Evolutionary conservation across 768 basidiomycete species (phyloP), one percentile per base, ranked within the genome.

Genomic region (Crassisporium funariophilum): DNA sequence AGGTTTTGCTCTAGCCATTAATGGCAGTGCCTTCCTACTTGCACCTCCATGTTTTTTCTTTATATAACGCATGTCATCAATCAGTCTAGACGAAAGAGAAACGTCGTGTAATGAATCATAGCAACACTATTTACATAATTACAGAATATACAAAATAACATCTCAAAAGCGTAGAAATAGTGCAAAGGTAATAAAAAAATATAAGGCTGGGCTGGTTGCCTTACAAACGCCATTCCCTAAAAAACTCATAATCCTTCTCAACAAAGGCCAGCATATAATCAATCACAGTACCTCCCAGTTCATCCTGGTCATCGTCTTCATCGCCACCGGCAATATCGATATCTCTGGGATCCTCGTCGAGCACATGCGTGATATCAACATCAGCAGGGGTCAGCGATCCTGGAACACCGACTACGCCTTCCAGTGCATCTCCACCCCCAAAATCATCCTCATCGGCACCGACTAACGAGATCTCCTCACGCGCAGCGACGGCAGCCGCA

Each of bases 361-460:
- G 59, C 25, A 55, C 58, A 4, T 55, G 54, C 10, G 64, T 68
- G 2, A 53, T 58, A 22, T 57, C 64, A 35, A 53, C 68, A 34
- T 66, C 65, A 23, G 39, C 51, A n/a, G 50, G 43, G 12, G 48
- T 44, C n/a, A 44, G 36, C 9, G 16, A 22, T 13, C 22, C 38
- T 27, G 35, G 17, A 16, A 31, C 47, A 36, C 31, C 25, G 15
- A 13, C 35, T 15, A 29, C 42, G 12, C 25, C 16, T 41, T 22
- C 49, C 58, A 35, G 40, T 41, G 40, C 47, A 31, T 53, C 58
- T 34, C 44, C 52, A 16, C 44, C 77, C 27, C 73, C 83, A 57
- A 93, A 90, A 54, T 95, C 93, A 4, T 79, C 81, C 56, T 88
- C 82, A 53, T 92, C 89, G 22, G 86, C 89, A 23, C 87, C 89